These are phyloP conservation scores for Phytophthora rubi DNA, from an alignment of 352 stramenopile genomes.

Conservation along the genomic window DNA sequence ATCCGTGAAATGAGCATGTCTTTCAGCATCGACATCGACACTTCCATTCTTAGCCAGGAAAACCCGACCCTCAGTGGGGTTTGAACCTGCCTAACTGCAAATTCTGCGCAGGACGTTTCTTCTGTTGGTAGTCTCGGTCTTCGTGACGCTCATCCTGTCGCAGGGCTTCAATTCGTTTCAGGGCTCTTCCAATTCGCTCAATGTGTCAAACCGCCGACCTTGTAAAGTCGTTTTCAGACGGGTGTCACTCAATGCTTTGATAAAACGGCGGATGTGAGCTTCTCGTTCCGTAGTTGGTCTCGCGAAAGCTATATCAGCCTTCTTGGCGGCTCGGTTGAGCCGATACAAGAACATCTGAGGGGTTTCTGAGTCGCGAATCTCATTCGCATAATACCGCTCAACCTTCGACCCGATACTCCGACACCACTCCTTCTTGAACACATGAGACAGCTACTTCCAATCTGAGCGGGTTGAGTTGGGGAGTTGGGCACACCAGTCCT, in stretches of 20 bases:
- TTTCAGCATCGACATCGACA: background rate
- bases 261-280: background rate
- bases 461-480: background rate
- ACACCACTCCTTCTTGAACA: background rate
- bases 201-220: background rate
- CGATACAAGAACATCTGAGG: background rate
- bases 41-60: background rate
- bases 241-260: background rate
- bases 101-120: no score
- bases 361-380: background rate
- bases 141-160: background rate
- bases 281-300: background rate
- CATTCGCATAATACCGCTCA: background rate
- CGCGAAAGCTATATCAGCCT: background rate
- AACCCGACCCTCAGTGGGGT: no score
- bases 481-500: background rate
- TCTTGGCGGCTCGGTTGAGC: background rate
- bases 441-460: background rate
- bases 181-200: background rate
- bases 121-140: no score
- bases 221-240: background rate
- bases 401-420: background rate
- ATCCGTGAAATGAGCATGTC: background rate
- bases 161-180: background rate
- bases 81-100: no score